A percentile compares a stretch with the other conserved stretches of the same genome.
Evolutionary conservation across 2,329 filamentous ascomycete genomes (phyloP).

Genomic region (Ophiocordyceps camponoti-saundersi): DNA sequence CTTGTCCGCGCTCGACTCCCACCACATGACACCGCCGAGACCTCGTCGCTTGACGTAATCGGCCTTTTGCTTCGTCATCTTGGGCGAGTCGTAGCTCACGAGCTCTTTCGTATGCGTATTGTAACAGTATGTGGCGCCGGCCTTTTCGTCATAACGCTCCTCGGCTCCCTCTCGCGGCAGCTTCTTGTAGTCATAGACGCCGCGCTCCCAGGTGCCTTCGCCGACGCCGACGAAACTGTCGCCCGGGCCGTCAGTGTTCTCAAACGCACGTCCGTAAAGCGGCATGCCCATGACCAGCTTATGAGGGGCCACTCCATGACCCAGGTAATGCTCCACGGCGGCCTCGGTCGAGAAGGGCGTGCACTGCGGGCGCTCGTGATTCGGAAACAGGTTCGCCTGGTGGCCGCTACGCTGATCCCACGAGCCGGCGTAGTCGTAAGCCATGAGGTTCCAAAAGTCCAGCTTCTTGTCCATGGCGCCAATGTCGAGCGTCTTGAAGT

Average conservation of each 20-base stretch:
- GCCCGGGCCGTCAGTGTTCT: slow-evolving; percentile 60
- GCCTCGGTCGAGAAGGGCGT: slow-evolving; percentile 65
- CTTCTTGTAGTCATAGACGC: slow-evolving; percentile 78
- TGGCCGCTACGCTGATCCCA: slow-evolving; percentile 63
- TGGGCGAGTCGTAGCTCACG: slow-evolving; percentile 63
- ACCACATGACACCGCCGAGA: slow-evolving; percentile 93
- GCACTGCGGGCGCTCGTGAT: slow-evolving; percentile 32
- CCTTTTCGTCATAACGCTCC: slow-evolving; percentile 45
- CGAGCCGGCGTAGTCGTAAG: slow-evolving; percentile 72
- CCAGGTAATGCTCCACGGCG: slow-evolving; percentile 55
- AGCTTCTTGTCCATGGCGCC: slow-evolving; percentile 45
- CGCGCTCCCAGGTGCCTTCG: slow-evolving; percentile 67
- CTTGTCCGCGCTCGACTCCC: slow-evolving; percentile 75
- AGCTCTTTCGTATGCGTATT: slow-evolving; percentile 44
- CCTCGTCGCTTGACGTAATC: slow-evolving; percentile 48
- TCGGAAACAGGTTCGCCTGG: slow-evolving; percentile 61
- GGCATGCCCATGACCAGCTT: slow-evolving; percentile 90
- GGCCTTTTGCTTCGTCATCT: slow-evolving; percentile 52
- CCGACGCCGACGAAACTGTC: slow-evolving; percentile 54
- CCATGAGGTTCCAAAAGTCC: slow-evolving; percentile 73
- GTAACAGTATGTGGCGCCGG: slow-evolving; percentile 65
- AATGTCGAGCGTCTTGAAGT: slow-evolving; percentile 47
- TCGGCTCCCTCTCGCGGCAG: slow-evolving; percentile 52
- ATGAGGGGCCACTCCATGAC: slow-evolving; percentile 40
- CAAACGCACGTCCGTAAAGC: slow-evolving; percentile 75